Percentiles rank a stretch among this genome's conserved stretches.
Evolutionary conservation across 768 basidiomycete genomes (phyloP).

Genomic region (Paxillus ammoniavirescens): DNA sequence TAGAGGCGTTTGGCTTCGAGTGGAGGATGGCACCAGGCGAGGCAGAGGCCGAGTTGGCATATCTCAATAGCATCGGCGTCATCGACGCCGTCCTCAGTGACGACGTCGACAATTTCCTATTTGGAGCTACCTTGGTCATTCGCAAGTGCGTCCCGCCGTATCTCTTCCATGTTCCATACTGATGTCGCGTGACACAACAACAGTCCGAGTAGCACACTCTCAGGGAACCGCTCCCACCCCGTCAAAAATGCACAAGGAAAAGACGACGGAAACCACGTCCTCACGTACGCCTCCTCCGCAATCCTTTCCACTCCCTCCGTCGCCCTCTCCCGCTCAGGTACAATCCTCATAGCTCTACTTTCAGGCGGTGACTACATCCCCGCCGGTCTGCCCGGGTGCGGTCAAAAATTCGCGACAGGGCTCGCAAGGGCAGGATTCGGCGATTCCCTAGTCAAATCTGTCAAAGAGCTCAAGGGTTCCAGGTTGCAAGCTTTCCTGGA

Average conservation of each 20-base stretch:
- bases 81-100: constrained; percentile 91
- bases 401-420: constrained; percentile 67
- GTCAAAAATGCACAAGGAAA: constrained; percentile 63
- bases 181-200: not conserved
- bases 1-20: constrained; percentile 79
- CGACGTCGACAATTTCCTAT: constrained; percentile 91
- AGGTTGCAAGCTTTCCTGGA: constrained; percentile 53
- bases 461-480: constrained; percentile 43
- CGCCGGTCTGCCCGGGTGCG: constrained; percentile 66
- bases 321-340: constrained; percentile 57
- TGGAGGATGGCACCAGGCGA: constrained; percentile 87
- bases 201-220: constrained; percentile 70
- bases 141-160: constrained; percentile 58
- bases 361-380: constrained; percentile 91
- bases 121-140: constrained; percentile 80
- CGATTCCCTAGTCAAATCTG: constrained; percentile 62
- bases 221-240: constrained; percentile 66
- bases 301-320: constrained; percentile 45
- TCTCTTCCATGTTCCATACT: not conserved
- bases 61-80: constrained; percentile 74
- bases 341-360: constrained; percentile 80
- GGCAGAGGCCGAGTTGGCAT: constrained; percentile 92
- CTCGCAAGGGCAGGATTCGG: constrained; percentile 84
- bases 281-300: constrained; percentile 37
- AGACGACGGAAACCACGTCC: constrained; percentile 69